Base-by-base conservation (phyloP, 2,329 filamentous ascomycete species). In the Calonectria henricotiae region DNA sequence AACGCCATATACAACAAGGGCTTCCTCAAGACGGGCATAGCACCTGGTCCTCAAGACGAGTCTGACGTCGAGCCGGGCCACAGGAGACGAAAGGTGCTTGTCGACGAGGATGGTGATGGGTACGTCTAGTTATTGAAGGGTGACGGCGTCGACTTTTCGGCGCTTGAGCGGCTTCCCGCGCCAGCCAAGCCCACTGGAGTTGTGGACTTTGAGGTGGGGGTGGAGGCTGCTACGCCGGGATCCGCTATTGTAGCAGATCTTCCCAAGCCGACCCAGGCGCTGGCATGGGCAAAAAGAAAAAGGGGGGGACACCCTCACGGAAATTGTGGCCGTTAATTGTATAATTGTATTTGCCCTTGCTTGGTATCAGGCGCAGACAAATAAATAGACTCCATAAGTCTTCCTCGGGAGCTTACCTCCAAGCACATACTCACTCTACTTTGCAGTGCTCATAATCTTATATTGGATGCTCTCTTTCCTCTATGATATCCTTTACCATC, bases 71-170 rank as follows among this genome's bases (percentile, higher is more conserved):
- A 43, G 39, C 39, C 39, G 39, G 39, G 39, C 39, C 39, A 43
- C 7, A 43, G 11, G 13, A 35, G 35, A 55, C 27, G 49, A 39
- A 15, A 61, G 30, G n/a, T 61, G 17, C 5, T 61, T 39, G 55
- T 61, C 6, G 55, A 61, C 17, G 55, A 61, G 35, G n/a, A 61
- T 12, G 55, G 55, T 12, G 23, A 61, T 30, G 54, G 37, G 39
- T 43, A 17, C n/a, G 17, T 43, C 2, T 7, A 43, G 39, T n/a
- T 43, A n/a, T n/a, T 43, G 17, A 43, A n/a, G 39, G 39, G 39
- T n/a, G 39, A 43, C 39, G 39, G 39, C 15, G 39, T 43, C 39
- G 39, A 43, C 39, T 43, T 43, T n/a, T 43, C 39, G 4, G 15
- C 7, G 39, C 15, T 43, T 43, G 39, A 43, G 15, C 39, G n/a